Conservation (phyloP, 1,284 basidiomycete genomes). For the Neonothopanus nambi region DNA sequence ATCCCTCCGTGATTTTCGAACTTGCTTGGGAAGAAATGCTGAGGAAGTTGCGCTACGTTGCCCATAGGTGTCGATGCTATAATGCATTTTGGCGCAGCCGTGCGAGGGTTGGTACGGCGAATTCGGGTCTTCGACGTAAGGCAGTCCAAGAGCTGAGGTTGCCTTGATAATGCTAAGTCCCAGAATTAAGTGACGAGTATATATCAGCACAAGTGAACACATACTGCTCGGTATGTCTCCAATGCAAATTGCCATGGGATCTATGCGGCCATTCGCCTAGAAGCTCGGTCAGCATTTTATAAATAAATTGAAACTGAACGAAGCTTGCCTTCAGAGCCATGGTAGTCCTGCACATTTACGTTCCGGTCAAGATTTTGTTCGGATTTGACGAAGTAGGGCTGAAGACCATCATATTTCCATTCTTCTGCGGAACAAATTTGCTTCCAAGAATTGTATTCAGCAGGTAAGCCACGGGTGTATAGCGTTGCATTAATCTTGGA, state of each 20-base stretch:
- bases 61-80: slow-evolving; percentile 22
- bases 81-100: slow-evolving; percentile 16
- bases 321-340: not conserved
- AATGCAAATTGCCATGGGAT: not conserved
- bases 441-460: slow-evolving; percentile 32
- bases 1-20: slow-evolving; percentile 14
- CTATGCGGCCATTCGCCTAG: slow-evolving; percentile 1
- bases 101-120: slow-evolving; percentile 15
- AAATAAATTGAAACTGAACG: not conserved
- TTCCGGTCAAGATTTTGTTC: not conserved
- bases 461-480: slow-evolving; percentile 29
- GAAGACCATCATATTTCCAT: too few relatives aligned
- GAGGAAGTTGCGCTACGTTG: slow-evolving; percentile 17
- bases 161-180: slow-evolving; percentile 15
- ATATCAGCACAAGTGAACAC: not conserved
- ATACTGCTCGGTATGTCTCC: not conserved
- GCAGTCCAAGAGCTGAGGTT: slow-evolving; percentile 18
- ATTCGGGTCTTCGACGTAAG: slow-evolving; percentile 19
- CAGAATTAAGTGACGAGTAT: not conserved
- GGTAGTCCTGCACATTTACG: not conserved
- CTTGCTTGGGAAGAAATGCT: slow-evolving; percentile 24
- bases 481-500: slow-evolving; percentile 37
- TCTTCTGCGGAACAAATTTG: not conserved
- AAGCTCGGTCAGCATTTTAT: not conserved
- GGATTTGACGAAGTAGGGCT: too few relatives aligned